These are phyloP conservation scores for Ormosia semicastrata DNA, from an alignment of 306 rosid genomes.

Conservation along the genomic window DNA sequence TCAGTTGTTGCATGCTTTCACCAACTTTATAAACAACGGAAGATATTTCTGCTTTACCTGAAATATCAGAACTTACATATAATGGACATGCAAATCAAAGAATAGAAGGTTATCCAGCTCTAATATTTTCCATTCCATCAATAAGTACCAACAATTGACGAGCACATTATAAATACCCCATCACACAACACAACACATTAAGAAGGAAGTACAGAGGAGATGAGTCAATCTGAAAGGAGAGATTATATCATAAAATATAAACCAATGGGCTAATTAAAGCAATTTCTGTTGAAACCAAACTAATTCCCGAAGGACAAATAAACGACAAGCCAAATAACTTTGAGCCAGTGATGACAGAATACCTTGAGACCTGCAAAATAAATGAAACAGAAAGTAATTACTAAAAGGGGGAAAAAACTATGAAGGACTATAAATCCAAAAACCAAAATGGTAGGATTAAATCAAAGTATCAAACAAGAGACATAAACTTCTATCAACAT, in stretches of 20 bases:
- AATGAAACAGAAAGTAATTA: conserved; percentile 20
- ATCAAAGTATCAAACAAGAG: conserved; percentile 3
- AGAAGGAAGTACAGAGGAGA: neutral
- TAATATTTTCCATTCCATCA: neutral
- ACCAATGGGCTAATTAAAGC: conserved; percentile 13
- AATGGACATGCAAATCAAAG: conserved; percentile 19
- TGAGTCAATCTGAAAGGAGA: neutral
- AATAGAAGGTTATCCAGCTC: conserved; percentile 13
- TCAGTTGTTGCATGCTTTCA: conserved; percentile 92
- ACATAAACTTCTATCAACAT: conserved; percentile 8
- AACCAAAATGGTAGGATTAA: neutral
- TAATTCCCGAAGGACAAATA: conserved; percentile 32
- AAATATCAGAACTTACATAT: conserved; percentile 31
- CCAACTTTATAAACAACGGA: conserved; percentile 85
- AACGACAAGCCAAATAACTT: conserved; percentile 28
- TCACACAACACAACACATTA: conserved; percentile 13
- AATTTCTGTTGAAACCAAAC: conserved; percentile 21
- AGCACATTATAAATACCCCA: neutral
- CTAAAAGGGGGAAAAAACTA: neutral
- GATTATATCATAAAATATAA: neutral
- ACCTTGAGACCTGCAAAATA: conserved; percentile 93
- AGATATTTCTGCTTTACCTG: conserved; percentile 80
- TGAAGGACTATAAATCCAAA: neutral
- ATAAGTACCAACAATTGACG: neutral
- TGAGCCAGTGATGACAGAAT: conserved; percentile 35